These are phyloP conservation scores for Mucor irregularis DNA, from an alignment of 371 early-diverging fungal species.

Conservation along the genomic window DNA sequence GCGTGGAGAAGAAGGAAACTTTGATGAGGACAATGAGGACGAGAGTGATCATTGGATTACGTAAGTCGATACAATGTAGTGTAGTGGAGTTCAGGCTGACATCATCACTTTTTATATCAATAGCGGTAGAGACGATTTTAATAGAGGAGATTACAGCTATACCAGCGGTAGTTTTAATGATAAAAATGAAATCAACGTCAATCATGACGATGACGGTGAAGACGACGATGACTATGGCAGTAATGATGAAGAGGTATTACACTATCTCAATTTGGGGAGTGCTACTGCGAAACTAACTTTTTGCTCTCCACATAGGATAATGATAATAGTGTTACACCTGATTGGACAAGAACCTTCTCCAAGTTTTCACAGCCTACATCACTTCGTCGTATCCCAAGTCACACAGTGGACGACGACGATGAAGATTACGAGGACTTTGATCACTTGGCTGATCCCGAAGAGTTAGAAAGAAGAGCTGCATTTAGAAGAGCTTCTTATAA, in stretches of 20 bases:
- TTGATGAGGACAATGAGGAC: constrained; percentile 38
- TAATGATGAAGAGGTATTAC: constrained; percentile 25
- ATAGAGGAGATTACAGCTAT: constrained; percentile 20
- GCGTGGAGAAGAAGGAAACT: constrained; percentile 27
- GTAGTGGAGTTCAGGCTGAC: not conserved
- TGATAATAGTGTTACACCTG: constrained; percentile 22
- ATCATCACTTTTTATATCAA: not conserved
- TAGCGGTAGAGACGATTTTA: constrained; percentile 31
- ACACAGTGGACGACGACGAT: constrained; percentile 29
- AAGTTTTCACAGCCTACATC: constrained; percentile 44
- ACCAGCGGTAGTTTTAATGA: constrained; percentile 1
- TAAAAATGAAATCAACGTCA: constrained; percentile 4
- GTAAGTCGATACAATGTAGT: constrained; percentile 1
- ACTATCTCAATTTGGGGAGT: too few relatives aligned
- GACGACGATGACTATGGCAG: constrained; percentile 18
- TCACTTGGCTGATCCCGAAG: constrained; percentile 34
- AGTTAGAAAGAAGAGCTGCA: constrained; percentile 34
- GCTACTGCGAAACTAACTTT: too few relatives aligned
- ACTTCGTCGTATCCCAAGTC: constrained; percentile 30
- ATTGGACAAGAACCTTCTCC: constrained; percentile 37
- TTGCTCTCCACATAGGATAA: constrained; percentile 4
- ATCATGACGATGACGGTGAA: constrained; percentile 8
- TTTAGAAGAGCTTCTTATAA: constrained; percentile 13
- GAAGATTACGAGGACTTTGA: constrained; percentile 42
- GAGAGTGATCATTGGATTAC: constrained; percentile 27